Evolutionary conservation across 2,329 filamentous ascomycete species (phyloP), one percentile per base, ranked within the genome.

Genomic region (Pseudogymnoascus destructans): DNA sequence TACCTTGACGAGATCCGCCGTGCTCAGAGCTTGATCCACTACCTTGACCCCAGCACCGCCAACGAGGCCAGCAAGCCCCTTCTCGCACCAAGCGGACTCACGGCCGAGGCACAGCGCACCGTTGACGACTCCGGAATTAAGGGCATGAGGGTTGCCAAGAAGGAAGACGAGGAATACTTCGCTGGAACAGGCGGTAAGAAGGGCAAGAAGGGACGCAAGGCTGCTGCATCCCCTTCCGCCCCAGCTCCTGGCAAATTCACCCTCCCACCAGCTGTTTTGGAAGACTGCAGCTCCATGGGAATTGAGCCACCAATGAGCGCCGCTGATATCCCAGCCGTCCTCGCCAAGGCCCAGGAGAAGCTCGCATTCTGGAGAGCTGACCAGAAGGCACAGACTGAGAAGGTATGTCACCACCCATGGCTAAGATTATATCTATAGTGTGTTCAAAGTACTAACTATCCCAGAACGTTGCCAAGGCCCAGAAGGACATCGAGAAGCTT

Each of bases 391-490:
- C 89, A 96, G 79, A 98, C 93, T 17, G 82, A 93, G 71, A 86
- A 89, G 76, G 93, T 95, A 75, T 36, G 11, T 52, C 36, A 5
- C n/a, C 35, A 19, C 15, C n/a, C 27, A 10, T n/a, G 13, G n/a
- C 8, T 42, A 32, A 1, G 36, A 3, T 30, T 5, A 21, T 57
- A 25, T 15, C 10, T 1, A 30, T 32, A 5, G n/a, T 25, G 42
- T 63, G 61, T 63, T 67, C 60, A 64, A 59, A 58, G 63, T 64
- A 60, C 68, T 74, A 68, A 74, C 61, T 11, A 33, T 6, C 27
- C 6, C 68, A 97, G 93, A 98, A 98, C 78, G 86, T 97, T 61
- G 88, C 89, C 63, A 95, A 96, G 74, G 93, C 93, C 61, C 87
- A 95, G 78, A 92, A 92, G 73, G 90, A 96, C 73, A 95, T 98